phyloP scores from a whole-genome alignment of 257 asterid genomes.

The Penstemon eatonii region DNA sequence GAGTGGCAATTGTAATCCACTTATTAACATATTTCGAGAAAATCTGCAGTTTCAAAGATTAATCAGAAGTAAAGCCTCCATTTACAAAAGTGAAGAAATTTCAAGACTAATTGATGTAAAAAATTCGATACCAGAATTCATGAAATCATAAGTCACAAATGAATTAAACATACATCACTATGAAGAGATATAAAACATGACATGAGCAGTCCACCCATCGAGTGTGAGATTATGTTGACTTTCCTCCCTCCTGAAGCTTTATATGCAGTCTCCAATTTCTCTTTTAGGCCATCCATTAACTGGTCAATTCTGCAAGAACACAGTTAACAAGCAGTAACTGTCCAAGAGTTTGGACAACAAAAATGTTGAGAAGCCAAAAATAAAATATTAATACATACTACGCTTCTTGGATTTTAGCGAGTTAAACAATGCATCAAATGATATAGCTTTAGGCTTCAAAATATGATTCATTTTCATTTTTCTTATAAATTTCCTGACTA shows the following conservation, averaged over 20 bases:
- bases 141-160: constrained; percentile 4
- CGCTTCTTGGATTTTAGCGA: too few relatives aligned
- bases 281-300: constrained; percentile 66
- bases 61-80: constrained; percentile 27
- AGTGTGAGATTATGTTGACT: constrained; percentile 81
- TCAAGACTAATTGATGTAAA: constrained; percentile 2
- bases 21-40: constrained; percentile 72
- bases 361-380: constrained; percentile 15
- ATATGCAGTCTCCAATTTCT: constrained; percentile 70
- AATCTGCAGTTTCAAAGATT: constrained; percentile 46
- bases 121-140: not conserved
- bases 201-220: constrained; percentile 90
- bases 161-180: constrained; percentile 57
- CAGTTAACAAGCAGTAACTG: constrained; percentile 13
- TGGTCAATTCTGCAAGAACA: constrained; percentile 64
- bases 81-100: constrained; percentile 1
- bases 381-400: not conserved
- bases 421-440: too few relatives aligned
- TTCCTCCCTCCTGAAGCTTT: constrained; percentile 93
- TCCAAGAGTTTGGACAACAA: not conserved
- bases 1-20: constrained; percentile 83
- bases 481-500: not conserved
- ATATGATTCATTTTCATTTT: too few relatives aligned
- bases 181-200: constrained; percentile 66
- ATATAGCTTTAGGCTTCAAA: too few relatives aligned